phyloP scores from a whole-genome alignment of 2,329 filamentous ascomycete genomes.

The Fusarium sp. region DNA sequence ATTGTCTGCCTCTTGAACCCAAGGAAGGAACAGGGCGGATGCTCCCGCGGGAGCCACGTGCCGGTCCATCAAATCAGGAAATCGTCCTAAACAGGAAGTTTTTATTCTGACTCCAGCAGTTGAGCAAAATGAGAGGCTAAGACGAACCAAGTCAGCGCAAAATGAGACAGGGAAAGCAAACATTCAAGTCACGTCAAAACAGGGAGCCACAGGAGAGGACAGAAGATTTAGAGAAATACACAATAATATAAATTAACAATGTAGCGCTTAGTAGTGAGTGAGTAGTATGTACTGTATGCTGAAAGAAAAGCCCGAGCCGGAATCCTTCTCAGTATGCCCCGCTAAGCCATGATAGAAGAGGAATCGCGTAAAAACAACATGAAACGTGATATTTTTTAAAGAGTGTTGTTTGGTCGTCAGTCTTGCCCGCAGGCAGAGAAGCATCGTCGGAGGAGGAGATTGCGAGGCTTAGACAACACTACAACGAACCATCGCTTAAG shows the following conservation, averaged over 20 bases:
- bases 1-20: too few relatives aligned
- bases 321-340: not conserved
- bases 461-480: not conserved
- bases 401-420: not conserved
- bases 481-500: not conserved
- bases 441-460: not conserved
- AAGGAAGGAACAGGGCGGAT: not conserved
- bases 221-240: not conserved
- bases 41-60: not conserved
- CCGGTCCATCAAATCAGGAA: not conserved
- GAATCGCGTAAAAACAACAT: not conserved
- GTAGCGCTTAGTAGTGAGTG: constrained; percentile 10
- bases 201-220: not conserved
- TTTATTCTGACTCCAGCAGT: too few relatives aligned
- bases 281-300: constrained; percentile 1
- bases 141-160: too few relatives aligned
- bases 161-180: too few relatives aligned
- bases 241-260: constrained; percentile 11
- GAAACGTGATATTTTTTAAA: constrained; percentile 6
- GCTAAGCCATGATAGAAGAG: constrained; percentile 1
- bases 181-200: not conserved
- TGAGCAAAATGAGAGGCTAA: too few relatives aligned
- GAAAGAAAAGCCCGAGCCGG: not conserved
- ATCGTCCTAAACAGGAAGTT: not conserved
- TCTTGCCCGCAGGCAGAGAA: not conserved